Conservation (phyloP, 2,329 filamentous ascomycete genomes). For the Clonostachys rosea region DNA sequence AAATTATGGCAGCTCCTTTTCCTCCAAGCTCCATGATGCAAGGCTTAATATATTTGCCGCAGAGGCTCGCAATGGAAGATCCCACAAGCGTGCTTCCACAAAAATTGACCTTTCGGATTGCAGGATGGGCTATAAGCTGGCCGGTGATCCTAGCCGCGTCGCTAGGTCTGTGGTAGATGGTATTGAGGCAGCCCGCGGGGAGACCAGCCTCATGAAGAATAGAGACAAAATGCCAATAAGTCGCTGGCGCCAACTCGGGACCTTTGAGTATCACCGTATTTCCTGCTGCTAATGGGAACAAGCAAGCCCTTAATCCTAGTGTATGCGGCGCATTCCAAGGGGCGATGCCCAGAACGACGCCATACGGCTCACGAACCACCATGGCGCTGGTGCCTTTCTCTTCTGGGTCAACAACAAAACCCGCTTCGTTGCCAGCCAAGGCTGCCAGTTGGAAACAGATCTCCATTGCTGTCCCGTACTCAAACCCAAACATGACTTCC, state of each 20-base stretch:
- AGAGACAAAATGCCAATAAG: slow-evolving; percentile 56
- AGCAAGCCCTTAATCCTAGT: slow-evolving; percentile 57
- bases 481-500: neutral
- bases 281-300: slow-evolving; percentile 67
- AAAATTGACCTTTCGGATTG: slow-evolving; percentile 79
- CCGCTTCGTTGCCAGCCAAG: neutral
- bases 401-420: neutral
- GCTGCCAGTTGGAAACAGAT: neutral
- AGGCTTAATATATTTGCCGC: slow-evolving; percentile 73
- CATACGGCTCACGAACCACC: slow-evolving; percentile 71
- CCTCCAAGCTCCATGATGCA: slow-evolving; percentile 78
- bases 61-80: slow-evolving; percentile 63
- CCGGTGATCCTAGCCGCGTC: slow-evolving; percentile 65
- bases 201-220: slow-evolving; percentile 71
- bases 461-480: neutral
- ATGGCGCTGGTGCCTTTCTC: slow-evolving; percentile 41
- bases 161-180: slow-evolving; percentile 61
- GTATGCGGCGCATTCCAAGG: slow-evolving; percentile 68
- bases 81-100: slow-evolving; percentile 75
- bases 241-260: slow-evolving; percentile 59
- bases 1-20: slow-evolving; percentile 74
- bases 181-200: slow-evolving; percentile 69
- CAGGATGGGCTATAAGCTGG: slow-evolving; percentile 60
- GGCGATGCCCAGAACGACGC: slow-evolving; percentile 73
- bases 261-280: slow-evolving; percentile 69